Base-by-base conservation (phyloP, 192 early-diverging fungal species). In the Allomyces javanicus region DNA sequence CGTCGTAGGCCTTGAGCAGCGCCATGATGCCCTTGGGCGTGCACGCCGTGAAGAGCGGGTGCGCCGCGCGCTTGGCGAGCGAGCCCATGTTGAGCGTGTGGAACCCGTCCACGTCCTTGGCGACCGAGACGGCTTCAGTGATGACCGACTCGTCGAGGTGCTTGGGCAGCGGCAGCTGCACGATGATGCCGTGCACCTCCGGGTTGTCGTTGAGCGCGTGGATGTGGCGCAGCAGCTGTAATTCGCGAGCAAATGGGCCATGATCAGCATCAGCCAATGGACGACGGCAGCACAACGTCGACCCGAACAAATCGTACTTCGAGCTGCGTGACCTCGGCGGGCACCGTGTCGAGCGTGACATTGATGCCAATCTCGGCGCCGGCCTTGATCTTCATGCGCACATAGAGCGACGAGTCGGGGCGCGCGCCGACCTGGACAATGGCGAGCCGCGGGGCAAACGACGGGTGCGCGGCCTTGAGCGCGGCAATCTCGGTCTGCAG, bases 101-200 rank as follows among this genome's bases (percentile, higher is more conserved):
- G 75, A 99, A 94, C 78, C 96, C 96, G 72, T 99, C 96, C n/a
- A 99, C 93, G 73, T 99, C 96, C 73, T 97, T 99, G 64, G 80
- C 72, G 4, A 84, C 80, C 66, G 85, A 76, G 67, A 99, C 90
- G 26, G 90, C 79, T 68, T 95, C 91, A 55, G 89, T 92, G 44
- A 96, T 78, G 23, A 80, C 76, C 65, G 76, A 75, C 69, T 94
- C 92, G 69, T 87, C 85, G 61, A 99, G 81, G 69, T 90, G 88
- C 1, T 76, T 74, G 17, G 96, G 93, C 12, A 99, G 75, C 25
- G 96, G 96, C 68, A 99, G 78, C 75, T 99, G 96, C 64, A 97
- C 92, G 19, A 99, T 75, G 65, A 99, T 87, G 27, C 96, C 96
- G 73, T 97, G 94, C n/a, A 95, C 81, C 6, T 69, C 58, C 0